Base-by-base conservation (phyloP, 176 grass and related monocot species). In the Hyparrhenia diplandra region DNA sequence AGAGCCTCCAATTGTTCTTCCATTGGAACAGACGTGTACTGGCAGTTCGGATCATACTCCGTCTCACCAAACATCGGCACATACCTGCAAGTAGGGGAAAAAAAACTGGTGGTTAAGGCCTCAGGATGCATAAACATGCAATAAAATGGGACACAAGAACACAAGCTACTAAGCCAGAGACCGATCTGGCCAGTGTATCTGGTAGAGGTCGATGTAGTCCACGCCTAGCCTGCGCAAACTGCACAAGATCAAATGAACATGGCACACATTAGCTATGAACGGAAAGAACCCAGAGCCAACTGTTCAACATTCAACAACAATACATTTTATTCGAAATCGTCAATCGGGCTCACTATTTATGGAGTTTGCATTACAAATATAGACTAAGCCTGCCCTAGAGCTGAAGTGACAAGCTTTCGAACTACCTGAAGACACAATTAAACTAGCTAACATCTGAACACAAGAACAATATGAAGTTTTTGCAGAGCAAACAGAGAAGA, bases 141-240 rank as follows among this genome's bases (percentile, higher is more conserved):
- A 31, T 0, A 2, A 35, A 67, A 4, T 49, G 9, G 3, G 30
- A 17, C 13, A 12, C 1, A 24, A 31, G 29, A 67, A 67, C 20
- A 14, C 42, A 25, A 78, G 25, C 8, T n/a, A n/a, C n/a, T 17
- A 12, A 80, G 63, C 5, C 5, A 67, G 4, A 68, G 21, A 98
- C 95, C 95, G 88, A 43, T 98, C 95, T 35, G 95, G 92, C 95
- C 95, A 98, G 82, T 98, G 95, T 78, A 98, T 98, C 84, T 98
- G 92, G 71, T 93, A 98, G 58, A 98, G 84, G 82, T 98, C 95
- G 30, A 98, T 95, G 62, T 98, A 98, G 74, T 98, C 95, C 46
- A 88, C 76, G 2, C 79, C 80, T 35, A 98, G 61, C 52, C 92
- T 79, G 13, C 17, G 25, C 81, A 98, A 88, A 87, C 89, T 91